phyloP scores from a whole-genome alignment of 495 filamentous ascomycete genomes.

The Podospora comata region DNA sequence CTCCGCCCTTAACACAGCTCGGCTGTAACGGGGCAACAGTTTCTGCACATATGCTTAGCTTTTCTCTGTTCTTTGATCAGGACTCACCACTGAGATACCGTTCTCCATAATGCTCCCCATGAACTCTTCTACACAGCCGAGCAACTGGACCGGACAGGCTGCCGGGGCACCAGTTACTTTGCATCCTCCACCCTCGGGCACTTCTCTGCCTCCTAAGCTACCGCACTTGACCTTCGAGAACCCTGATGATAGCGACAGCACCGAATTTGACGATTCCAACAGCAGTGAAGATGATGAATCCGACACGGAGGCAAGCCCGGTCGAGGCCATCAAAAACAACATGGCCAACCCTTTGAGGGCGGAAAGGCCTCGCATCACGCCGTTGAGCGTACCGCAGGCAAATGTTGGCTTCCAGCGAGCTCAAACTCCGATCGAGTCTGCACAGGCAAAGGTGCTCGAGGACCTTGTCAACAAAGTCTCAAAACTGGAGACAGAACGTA shows the following conservation, averaged over 20 bases:
- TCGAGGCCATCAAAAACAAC: neutral
- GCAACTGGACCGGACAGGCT: slow-evolving; percentile 1
- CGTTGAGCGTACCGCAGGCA: neutral
- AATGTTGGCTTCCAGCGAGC: neutral
- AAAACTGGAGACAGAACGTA: neutral
- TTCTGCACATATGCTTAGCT: neutral
- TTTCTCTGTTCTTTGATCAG: neutral
- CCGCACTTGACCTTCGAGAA: neutral
- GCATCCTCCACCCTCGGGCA: neutral
- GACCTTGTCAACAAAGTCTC: neutral
- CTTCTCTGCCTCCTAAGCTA: slow-evolving; percentile 5
- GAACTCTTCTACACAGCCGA: neutral
- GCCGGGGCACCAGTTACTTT: neutral
- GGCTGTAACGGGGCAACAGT: slow-evolving; percentile 6
- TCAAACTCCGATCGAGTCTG: neutral
- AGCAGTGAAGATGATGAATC: slow-evolving; percentile 10
- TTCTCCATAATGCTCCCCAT: slow-evolving; percentile 2
- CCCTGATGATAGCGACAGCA: slow-evolving; percentile 4
- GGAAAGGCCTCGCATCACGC: neutral
- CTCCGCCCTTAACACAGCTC: neutral
- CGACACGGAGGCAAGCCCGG: neutral
- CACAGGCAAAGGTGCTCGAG: neutral
- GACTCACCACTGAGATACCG: slow-evolving; percentile 1
- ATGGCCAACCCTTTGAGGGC: neutral
- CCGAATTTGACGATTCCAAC: slow-evolving; percentile 10